Base-by-base conservation (phyloP, 257 asterid species). In the Solanum arcanum region DNA sequence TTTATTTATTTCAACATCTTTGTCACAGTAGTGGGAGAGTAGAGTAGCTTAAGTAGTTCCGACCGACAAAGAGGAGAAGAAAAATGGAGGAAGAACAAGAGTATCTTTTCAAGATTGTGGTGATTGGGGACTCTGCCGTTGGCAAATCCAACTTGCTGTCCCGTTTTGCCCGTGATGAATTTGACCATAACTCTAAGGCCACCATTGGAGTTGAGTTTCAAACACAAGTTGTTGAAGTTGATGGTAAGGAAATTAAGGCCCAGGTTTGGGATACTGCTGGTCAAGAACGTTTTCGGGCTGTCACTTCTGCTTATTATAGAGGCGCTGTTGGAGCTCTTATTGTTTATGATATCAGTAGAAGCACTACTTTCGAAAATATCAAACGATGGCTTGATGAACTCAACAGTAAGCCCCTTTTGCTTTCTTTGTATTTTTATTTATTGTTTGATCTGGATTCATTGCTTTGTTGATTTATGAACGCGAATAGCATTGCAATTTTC, bases 251-350 rank as follows among this genome's bases (percentile, higher is more conserved):
- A 89, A 90, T 95, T 25, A 94, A 95, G 91, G 98, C 96, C 46
- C 98, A 95, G 83, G 94, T 95, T 7, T 94, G 98, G 98, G 98
- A 95, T 87, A 95, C 98, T 85, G 98, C 98, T 86, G 98, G 98
- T 69, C 98, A 95, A 59, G 98, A 95, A 89, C 91, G 97, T 11
- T 95, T 94, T 88, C 90, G 98, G 86, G 95, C 98, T 87, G 96
- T 94, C 91, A 92, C 95, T 33, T 94, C 98, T 59, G 96, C 98
- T 88, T 94, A 94, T 59, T 94, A 94, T 64, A 94, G 96, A 89
- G 96, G 98, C 83, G 98, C 95, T 44, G 94, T 92, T 64, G 98
- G 98, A 6, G 98, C 95, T 16, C 94, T 93, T 86, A 84, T 93
- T 86, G 96, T 93, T 46, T 94, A 93, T 47, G 98, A 94, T 59